phyloP scores from a whole-genome alignment of 257 asterid genomes.

The Penstemon newberryi region DNA sequence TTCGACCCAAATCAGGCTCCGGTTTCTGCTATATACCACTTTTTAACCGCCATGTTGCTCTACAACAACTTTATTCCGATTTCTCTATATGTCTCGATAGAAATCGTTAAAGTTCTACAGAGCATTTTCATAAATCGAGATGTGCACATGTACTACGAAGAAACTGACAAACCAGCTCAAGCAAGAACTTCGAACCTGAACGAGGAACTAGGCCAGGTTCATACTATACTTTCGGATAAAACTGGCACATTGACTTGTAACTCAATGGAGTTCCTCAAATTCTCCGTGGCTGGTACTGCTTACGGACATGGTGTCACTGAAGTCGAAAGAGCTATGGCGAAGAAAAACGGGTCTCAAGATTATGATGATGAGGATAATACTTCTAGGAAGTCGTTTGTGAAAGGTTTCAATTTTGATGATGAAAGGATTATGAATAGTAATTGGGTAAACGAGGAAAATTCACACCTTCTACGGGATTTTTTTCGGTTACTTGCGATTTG shows the following conservation, averaged over 20 bases:
- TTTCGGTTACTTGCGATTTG: constrained; percentile 62
- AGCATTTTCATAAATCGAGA: constrained; percentile 76
- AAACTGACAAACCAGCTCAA: constrained; percentile 71
- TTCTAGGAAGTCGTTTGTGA: constrained; percentile 25
- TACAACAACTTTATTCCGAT: constrained; percentile 76
- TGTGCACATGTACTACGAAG: constrained; percentile 78
- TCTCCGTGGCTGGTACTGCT: constrained; percentile 72
- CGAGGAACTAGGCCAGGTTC: constrained; percentile 91
- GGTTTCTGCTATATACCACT: constrained; percentile 60
- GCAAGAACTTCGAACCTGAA: constrained; percentile 91
- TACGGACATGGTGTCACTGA: constrained; percentile 75
- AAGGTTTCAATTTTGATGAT: constrained; percentile 81
- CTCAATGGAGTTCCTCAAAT: constrained; percentile 89
- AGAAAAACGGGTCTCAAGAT: constrained; percentile 34
- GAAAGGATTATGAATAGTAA: constrained; percentile 63
- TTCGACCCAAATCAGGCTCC: constrained; percentile 60
- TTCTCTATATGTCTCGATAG: constrained; percentile 79
- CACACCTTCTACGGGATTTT: constrained; percentile 48
- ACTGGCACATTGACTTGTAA: constrained; percentile 92
- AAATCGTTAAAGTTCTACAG: constrained; percentile 82
- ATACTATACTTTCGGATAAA: constrained; percentile 85
- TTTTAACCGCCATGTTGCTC: constrained; percentile 61
- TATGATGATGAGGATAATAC: too few species aligned
- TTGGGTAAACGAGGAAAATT: constrained; percentile 63
- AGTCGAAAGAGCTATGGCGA: constrained; percentile 64